Percentiles rank a stretch among this genome's conserved stretches.
These are phyloP conservation scores for Pestalotiopsis sp. DNA, from an alignment of 2,329 filamentous ascomycete species.

Conservation along the genomic window DNA sequence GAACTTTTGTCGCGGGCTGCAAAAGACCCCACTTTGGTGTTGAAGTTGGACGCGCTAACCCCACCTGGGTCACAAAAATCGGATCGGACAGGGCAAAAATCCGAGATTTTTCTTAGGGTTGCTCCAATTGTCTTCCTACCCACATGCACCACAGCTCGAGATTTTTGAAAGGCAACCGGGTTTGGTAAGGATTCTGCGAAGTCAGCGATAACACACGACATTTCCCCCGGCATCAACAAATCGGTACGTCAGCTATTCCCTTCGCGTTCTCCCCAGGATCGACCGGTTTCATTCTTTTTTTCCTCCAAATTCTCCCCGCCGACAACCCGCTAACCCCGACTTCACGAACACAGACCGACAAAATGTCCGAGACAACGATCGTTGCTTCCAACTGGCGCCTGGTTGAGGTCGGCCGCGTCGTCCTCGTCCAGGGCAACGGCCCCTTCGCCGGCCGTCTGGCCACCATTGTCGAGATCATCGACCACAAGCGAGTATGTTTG, in stretches of 20 bases:
- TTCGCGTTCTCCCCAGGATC: constrained; percentile 11
- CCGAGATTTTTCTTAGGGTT: constrained; percentile 24
- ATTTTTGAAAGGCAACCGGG: constrained; percentile 21
- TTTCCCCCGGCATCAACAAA: constrained; percentile 22
- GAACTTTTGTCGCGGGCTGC: neutral
- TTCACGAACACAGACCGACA: constrained; percentile 51
- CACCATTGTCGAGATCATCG: constrained; percentile 97
- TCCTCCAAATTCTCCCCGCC: neutral
- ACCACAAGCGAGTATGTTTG: constrained; percentile 98
- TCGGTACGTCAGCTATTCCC: constrained; percentile 23
- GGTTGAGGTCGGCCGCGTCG: constrained; percentile 97
- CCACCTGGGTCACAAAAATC: neutral
- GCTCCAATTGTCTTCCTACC: constrained; percentile 16
- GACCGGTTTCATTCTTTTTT: neutral
- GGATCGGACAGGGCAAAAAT: constrained; percentile 8
- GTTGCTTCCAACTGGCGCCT: constrained; percentile 87
- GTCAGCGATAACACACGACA: constrained; percentile 26
- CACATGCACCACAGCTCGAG: constrained; percentile 23
- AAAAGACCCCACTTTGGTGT: neutral
- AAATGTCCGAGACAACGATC: constrained; percentile 83
- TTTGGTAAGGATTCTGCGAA: constrained; percentile 23
- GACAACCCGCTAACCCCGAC: constrained; percentile 14
- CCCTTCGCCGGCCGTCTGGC: constrained; percentile 85
- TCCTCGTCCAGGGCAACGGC: constrained; percentile 82
- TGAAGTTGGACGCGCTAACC: neutral